Evolutionary conservation across 495 filamentous ascomycete species (phyloP).

Genomic region (Neurospora hispaniola): DNA sequence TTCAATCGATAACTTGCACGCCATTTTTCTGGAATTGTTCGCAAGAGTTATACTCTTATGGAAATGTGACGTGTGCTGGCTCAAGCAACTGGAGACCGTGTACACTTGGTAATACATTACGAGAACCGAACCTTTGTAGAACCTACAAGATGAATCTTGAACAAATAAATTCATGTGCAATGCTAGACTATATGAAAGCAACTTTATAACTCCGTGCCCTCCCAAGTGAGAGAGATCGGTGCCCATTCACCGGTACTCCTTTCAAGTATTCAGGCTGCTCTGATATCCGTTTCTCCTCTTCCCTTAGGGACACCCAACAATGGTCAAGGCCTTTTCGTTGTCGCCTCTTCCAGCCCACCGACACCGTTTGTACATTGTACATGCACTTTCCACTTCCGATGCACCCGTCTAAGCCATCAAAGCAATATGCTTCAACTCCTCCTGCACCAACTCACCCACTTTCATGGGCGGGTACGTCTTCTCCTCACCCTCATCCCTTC

Average conservation of each 20-base stretch:
- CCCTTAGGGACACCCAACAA: too few species aligned
- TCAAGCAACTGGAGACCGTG: background rate
- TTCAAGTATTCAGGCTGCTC: too few species aligned
- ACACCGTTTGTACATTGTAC: background rate
- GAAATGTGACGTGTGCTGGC: background rate
- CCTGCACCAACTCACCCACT: conserved; percentile 38
- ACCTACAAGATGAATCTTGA: background rate
- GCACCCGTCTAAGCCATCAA: conserved; percentile 21
- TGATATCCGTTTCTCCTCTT: too few species aligned
- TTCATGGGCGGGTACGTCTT: conserved; percentile 32
- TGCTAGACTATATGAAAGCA: background rate
- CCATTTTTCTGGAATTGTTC: background rate
- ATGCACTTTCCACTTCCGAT: background rate
- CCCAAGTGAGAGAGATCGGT: too few species aligned
- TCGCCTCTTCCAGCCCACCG: too few species aligned
- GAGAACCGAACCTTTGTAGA: background rate
- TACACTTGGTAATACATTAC: background rate
- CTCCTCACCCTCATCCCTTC: conserved; percentile 36
- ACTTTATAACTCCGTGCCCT: background rate
- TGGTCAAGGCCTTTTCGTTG: too few species aligned
- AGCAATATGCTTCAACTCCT: conserved; percentile 35
- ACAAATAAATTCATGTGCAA: background rate
- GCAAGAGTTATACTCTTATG: background rate
- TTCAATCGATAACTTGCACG: background rate
- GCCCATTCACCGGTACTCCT: too few species aligned